Evolutionary conservation across 2,329 filamentous ascomycete genomes (phyloP), one percentile per base, ranked within the genome.

Genomic region (Trichoderma sp.): DNA sequence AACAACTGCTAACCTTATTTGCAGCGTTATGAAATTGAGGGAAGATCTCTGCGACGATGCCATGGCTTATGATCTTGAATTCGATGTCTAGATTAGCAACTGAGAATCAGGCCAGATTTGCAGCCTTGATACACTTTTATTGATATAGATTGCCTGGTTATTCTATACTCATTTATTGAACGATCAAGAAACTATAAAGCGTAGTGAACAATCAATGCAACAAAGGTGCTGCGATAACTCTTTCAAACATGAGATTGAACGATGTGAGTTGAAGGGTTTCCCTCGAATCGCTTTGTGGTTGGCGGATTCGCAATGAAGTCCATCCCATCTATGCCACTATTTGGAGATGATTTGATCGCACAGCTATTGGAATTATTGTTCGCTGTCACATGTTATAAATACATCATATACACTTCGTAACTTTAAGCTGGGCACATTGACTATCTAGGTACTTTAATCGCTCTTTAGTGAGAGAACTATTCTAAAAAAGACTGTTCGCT

Each of bases 51-150:
- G 43, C 31, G 33, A 29, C 5, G 59, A 62, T 33, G n/a, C 59
- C 7, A 24, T 62, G 5, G 43, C 43, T 35, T 62, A 62, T 27
- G 59, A 62, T 21, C 49, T 62, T 29, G 59, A 62, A 62, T 62
- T 62, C 13, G 59, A 62, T 11, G 14, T 19, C 3, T 62, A 60
- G 35, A 8, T 49, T 21, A 24, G 47, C 47, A 13, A 13, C n/a
- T 2, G 13, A 21, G 47, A 10, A 5, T 11, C n/a, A 49, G 21
- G n/a, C 4, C n/a, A 49, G 43, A 49, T 49, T 13, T 49, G 43
- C n/a, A 21, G 7, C 3, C n/a, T 47, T 49, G 7, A 49, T 13
- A 49, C 0, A 24, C n/a, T n/a, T 49, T 49, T 49, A 49, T 49
- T n/a, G 21, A 24, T 49, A 5, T 24, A 24, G 11, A 11, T 10